Evolutionary conservation across 441 rosid genomes (phyloP), one percentile per base, ranked within the genome.

Genomic region (Flueggea neowawraea): DNA sequence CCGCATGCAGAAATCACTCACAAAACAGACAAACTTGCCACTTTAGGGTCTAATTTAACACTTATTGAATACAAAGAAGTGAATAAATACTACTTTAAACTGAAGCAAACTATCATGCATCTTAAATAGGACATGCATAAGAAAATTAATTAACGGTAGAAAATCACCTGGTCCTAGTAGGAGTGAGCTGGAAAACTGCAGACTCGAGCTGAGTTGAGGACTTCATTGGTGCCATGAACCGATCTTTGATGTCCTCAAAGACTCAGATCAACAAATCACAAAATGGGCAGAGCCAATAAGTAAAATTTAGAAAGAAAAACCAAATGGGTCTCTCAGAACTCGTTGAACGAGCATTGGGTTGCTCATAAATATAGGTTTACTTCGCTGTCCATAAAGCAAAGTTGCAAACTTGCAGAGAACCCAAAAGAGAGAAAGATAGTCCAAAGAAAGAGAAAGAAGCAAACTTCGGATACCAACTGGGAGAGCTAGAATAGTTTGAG

Each of bases 151-250:
- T 11, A 10, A 63, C n/a, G 33, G 52, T 53, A 54, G 54, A 28
- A 39, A 45, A 17, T 12, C 73, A 95, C 98, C 99, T 81, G 51
- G 99, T 95, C 70, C 99, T 84, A 78, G 99, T 95, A 54, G 99
- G 99, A 69, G 99, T 95, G 78, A 95, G 99, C 73, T 91, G 99
- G 77, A 95, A 95, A 58, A 88, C 79, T 69, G 83, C 95, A 16
- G 95, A 86, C 64, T 89, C 89, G 58, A 95, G 93, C 72, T 75
- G 84, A 71, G 89, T 84, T 54, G 91, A 88, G 50, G 96, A 75
- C 87, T 83, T 90, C 98, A 95, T 95, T 47, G 75, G 58, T 58
- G 28, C 16, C 17, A 56, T 57, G 58, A 71, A 15, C 61, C 56
- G 69, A 73, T 71, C 69, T 70, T 73, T 67, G 54, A 58, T 5